These are phyloP conservation scores for Blastomyces gilchristii DNA, from an alignment of 2,329 filamentous ascomycete genomes.

Conservation along the genomic window DNA sequence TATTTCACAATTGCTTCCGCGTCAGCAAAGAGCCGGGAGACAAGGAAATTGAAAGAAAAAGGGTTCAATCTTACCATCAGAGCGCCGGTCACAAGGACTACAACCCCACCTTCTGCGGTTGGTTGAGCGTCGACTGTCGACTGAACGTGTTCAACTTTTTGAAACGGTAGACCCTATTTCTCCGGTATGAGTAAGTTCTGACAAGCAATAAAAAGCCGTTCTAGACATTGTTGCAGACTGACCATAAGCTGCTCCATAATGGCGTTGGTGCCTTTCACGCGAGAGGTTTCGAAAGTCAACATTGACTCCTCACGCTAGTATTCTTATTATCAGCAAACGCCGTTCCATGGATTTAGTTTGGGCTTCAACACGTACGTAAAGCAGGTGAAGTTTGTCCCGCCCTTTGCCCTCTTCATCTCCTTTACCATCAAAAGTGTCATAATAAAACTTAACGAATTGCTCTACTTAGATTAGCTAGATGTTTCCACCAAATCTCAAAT, in stretches of 20 bases:
- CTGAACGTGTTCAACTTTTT: conserved; percentile 69
- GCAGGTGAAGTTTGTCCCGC: conserved; percentile 52
- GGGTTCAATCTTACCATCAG: conserved; percentile 54
- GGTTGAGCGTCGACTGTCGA: conserved; percentile 77
- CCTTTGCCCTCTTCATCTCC: conserved; percentile 25
- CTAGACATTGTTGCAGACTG: conserved; percentile 26
- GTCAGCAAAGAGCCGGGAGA: neutral
- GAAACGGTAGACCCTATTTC: conserved; percentile 62
- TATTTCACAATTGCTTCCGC: neutral
- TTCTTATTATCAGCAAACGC: conserved; percentile 1
- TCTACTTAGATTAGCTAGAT: conserved; percentile 48
- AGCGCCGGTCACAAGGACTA: conserved; percentile 81
- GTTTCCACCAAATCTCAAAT: neutral
- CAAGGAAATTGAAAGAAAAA: neutral
- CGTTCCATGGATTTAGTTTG: neutral
- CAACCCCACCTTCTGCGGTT: conserved; percentile 56
- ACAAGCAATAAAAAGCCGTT: neutral
- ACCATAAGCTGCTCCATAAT: conserved; percentile 80
- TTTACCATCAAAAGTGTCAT: conserved; percentile 65
- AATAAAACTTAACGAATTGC: conserved; percentile 86
- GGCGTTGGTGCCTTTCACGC: conserved; percentile 49
- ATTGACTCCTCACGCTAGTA: conserved; percentile 69
- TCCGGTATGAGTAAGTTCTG: conserved; percentile 8
- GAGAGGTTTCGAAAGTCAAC: conserved; percentile 78
- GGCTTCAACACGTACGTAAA: conserved; percentile 57